Percentiles rank a stretch among this genome's conserved stretches.
These are phyloP conservation scores for Moniliophthora roreri DNA, from an alignment of 1,284 basidiomycete species.

Conservation along the genomic window DNA sequence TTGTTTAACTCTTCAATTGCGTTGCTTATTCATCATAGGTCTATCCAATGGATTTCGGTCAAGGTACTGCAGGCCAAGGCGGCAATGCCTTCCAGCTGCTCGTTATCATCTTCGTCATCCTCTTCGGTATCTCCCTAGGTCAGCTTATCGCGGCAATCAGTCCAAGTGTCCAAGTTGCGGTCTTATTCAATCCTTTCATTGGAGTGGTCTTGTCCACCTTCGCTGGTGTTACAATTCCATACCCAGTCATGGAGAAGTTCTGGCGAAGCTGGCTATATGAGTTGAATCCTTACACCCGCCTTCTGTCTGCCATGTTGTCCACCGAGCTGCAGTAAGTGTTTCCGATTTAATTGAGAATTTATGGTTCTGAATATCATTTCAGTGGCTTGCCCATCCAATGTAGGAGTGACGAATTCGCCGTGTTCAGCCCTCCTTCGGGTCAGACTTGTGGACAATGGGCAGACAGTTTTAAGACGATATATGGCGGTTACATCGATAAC, in stretches of 20 bases:
- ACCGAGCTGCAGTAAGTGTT: conserved; percentile 72
- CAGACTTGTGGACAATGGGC: conserved; percentile 79
- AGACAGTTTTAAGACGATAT: conserved; percentile 56
- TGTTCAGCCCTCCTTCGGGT: conserved; percentile 71
- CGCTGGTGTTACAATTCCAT: conserved; percentile 84
- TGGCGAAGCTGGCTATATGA: conserved; percentile 79
- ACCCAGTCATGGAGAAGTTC: conserved; percentile 64
- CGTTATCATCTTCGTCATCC: conserved; percentile 68
- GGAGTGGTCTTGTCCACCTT: conserved; percentile 68
- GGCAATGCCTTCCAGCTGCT: conserved; percentile 79
- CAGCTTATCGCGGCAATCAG: conserved; percentile 77
- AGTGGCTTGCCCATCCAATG: conserved; percentile 72
- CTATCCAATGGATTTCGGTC: conserved; percentile 72
- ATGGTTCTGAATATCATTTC: conserved; percentile 14
- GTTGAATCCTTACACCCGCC: conserved; percentile 69
- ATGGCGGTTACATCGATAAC: conserved; percentile 83
- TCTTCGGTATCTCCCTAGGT: conserved; percentile 80
- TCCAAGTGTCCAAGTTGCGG: conserved; percentile 74
- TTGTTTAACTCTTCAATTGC: neutral
- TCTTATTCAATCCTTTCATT: conserved; percentile 81
- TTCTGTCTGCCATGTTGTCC: conserved; percentile 73
- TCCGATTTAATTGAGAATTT: neutral
- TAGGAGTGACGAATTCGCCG: conserved; percentile 62
- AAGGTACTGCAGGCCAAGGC: conserved; percentile 56
- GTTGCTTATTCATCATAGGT: conserved; percentile 33